Evolutionary conservation across 1,284 basidiomycete species (phyloP), one percentile per base, ranked within the genome.

Genomic region (Marasmius tenuissimus): DNA sequence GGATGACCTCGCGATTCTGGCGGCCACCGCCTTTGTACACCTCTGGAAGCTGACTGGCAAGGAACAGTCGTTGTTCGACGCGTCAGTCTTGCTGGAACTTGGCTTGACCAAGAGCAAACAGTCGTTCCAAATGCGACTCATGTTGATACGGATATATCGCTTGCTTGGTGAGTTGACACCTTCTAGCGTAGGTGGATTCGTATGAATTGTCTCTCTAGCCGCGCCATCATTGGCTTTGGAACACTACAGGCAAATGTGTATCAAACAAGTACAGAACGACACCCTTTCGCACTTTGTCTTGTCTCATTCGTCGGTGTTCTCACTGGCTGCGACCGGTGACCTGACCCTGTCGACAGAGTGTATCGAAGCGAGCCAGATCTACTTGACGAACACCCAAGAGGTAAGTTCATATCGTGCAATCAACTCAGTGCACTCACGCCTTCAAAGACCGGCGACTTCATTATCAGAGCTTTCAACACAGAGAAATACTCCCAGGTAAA

Each of bases 251-350:
- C 76, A 78, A 22, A 81, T 95, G 76, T 84, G 86, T 61, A 78
- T 92, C 65, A 94, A 94, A 72, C 89, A 93, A 68, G 83, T 95
- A 33, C 93, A 96, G 72, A 83, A 88, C 62, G 93, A 96, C 69
- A 95, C 93, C 0, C 80, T 96, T 6, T 92, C 91, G 4, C 91
- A 96, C 70, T 83, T 92, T 61, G 74, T 93, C 51, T 81, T 94
- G 39, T 86, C 91, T 18, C 83, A 93, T 34, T 83, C 87, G n/a
- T 85, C 87, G n/a, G 89, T 86, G 0, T 95, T 92, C 75, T 92
- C 90, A 2, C 75, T 90, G 47, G 87, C 88, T 51, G 80, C 88
- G 3, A 82, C 79, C 14, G 91, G 90, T 1, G 91, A 92, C 67
- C 74, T 92, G 48, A 87, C 88, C 1, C 83, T 86, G 72, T 79